Conservation (phyloP, 2,329 filamentous ascomycete genomes). For the Alternaria sp. region DNA sequence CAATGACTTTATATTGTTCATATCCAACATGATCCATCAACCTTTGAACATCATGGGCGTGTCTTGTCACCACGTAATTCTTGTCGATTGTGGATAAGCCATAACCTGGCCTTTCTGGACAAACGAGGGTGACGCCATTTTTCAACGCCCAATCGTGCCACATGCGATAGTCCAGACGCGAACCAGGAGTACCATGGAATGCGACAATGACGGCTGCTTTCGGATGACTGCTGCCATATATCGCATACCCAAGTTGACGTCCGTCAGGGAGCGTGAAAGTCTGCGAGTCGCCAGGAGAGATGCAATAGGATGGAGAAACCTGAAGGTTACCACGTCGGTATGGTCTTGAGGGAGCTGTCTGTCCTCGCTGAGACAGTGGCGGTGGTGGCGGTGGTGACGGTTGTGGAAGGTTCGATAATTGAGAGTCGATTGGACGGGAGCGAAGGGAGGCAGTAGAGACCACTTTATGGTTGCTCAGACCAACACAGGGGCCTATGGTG, state of each 20-base stretch:
- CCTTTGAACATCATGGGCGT: not conserved
- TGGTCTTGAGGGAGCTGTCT: not conserved
- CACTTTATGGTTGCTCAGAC: not conserved
- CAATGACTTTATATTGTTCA: not conserved
- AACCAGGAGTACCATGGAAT: not conserved
- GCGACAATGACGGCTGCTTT: not conserved
- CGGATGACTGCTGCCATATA: not conserved
- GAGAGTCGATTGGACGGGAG: not conserved
- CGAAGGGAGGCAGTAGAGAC: not conserved
- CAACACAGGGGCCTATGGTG: not conserved
- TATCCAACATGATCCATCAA: not conserved
- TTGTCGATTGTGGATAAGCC: not conserved
- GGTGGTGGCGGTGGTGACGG: not conserved
- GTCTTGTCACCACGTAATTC: not conserved
- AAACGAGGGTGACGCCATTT: not conserved
- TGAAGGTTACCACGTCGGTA: not conserved
- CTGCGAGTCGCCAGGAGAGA: not conserved
- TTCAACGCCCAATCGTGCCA: not conserved
- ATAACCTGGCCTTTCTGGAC: not conserved
- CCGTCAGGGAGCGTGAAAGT: not conserved
- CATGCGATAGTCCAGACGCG: not conserved
- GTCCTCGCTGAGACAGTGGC: not conserved
- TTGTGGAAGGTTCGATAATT: not conserved
- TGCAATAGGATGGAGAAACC: not conserved
- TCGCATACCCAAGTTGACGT: not conserved